Evolutionary conservation across 1,284 basidiomycete genomes (phyloP), one percentile per base, ranked within the genome.

Genomic region (Cerioporus squamosus): DNA sequence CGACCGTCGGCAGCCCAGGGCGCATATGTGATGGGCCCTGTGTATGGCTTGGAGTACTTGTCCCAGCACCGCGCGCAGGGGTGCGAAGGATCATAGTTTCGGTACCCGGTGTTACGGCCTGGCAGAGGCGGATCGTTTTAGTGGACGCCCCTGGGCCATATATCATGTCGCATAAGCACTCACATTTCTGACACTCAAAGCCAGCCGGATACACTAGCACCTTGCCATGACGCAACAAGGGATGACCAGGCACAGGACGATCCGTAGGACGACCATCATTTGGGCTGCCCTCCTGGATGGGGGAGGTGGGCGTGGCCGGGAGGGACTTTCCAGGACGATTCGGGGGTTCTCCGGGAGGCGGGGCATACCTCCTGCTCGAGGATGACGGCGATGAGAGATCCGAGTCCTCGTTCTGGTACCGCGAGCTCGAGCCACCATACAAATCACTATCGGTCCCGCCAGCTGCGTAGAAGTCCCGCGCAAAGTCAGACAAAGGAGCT

Each of bases 41-140:
- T 68, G 70, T 85, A 92, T 0, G 79, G 77, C 64, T 81, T 83
- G 1, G 79, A 77, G 69, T 88, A 86, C 61, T 83, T 85, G 1
- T 79, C 73, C 90, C 90, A 92, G 71, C 90, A 92, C 54, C 81
- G 83, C 50, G 77, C 75, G 66, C 90, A 92, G 7, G 90, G 87
- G 59, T 85, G 76, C 0, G 77, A 72, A 0, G 89, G 88, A 68
- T 91, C 87, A 44, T 76, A 78, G 56, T 82, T 77, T 72, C 88
- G 89, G 73, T 87, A 92, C 2, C 90, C 90, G 0, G 81, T 84
- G 68, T 91, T 91, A 40, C 78, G 76, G 68, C 90, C 90, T 92
- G 55, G 33, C 39, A 18, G n/a, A 26, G 8, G 43, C n/a, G 23
- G 18, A 4, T 5, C 12, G 42, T 33, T n/a, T n/a, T 17, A 64